These are phyloP conservation scores for Colletotrichum karsti DNA, from an alignment of 2,329 filamentous ascomycete species.

Conservation along the genomic window DNA sequence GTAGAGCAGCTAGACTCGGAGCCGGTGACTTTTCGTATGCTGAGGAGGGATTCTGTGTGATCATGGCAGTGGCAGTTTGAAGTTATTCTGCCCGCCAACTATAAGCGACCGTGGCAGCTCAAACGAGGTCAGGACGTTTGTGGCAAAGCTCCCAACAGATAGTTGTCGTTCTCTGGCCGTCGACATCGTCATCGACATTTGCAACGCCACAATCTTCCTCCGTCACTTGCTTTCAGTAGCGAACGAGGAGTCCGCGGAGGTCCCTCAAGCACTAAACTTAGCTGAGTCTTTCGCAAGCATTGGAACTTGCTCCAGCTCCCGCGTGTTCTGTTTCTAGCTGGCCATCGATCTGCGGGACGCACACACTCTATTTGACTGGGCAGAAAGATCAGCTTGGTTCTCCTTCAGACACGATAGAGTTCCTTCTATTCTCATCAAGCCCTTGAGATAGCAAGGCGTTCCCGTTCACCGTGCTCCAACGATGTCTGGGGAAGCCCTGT, in stretches of 20 bases:
- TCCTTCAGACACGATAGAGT: not conserved
- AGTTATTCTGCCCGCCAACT: not conserved
- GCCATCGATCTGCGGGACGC: not conserved
- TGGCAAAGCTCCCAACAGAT: not conserved
- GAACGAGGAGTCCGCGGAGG: not conserved
- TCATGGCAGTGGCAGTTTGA: not conserved
- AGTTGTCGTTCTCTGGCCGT: not conserved
- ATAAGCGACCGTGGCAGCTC: not conserved
- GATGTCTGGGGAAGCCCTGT: not conserved
- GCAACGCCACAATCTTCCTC: no score
- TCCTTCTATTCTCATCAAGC: not conserved
- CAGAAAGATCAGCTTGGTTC: not conserved
- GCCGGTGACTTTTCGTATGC: not conserved
- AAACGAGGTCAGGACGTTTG: not conserved
- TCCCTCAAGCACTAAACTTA: not conserved
- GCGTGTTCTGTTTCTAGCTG: not conserved
- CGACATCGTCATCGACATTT: no score
- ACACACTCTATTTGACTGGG: no score
- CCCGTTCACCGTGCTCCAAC: not conserved
- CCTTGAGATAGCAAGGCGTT: not conserved
- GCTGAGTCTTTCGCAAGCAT: not conserved
- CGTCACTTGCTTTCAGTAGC: not conserved
- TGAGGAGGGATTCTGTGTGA: not conserved
- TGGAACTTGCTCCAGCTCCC: not conserved
- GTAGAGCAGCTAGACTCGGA: not conserved